Conservation (phyloP, 441 rosid genomes). For the Corymbia citriodora region DNA sequence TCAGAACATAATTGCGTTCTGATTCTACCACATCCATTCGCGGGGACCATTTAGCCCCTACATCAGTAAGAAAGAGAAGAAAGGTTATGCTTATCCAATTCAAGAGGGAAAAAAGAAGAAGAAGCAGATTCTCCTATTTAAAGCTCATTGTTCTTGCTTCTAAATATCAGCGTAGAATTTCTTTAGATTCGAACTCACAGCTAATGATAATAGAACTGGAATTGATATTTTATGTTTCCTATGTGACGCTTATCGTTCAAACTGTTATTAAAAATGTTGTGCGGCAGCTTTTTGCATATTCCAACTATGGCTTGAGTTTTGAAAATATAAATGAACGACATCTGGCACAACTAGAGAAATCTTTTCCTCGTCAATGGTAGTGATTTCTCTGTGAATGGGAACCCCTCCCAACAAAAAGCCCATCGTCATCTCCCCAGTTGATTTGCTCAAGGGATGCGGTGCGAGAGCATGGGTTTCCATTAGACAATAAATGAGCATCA, state of each 20-base stretch:
- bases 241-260: background rate
- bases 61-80: background rate
- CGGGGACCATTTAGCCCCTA: slow-evolving; percentile 63
- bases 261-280: background rate
- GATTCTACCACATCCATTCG: slow-evolving; percentile 58
- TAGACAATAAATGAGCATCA: background rate
- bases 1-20: slow-evolving; percentile 37
- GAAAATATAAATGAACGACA: background rate
- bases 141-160: background rate
- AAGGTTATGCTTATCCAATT: background rate
- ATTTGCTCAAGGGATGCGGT: background rate
- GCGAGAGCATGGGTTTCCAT: background rate
- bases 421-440: background rate
- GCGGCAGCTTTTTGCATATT: background rate
- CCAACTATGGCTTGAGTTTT: background rate
- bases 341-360: background rate
- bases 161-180: background rate
- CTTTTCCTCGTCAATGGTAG: background rate
- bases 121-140: background rate
- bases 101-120: background rate
- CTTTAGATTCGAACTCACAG: background rate
- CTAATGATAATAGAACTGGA: background rate
- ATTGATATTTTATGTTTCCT: background rate
- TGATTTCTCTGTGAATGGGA: background rate
- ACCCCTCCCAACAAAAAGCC: background rate